These are phyloP conservation scores for Cavenderia fasciculata DNA, from an alignment of 78 protist species.

Conservation along the genomic window DNA sequence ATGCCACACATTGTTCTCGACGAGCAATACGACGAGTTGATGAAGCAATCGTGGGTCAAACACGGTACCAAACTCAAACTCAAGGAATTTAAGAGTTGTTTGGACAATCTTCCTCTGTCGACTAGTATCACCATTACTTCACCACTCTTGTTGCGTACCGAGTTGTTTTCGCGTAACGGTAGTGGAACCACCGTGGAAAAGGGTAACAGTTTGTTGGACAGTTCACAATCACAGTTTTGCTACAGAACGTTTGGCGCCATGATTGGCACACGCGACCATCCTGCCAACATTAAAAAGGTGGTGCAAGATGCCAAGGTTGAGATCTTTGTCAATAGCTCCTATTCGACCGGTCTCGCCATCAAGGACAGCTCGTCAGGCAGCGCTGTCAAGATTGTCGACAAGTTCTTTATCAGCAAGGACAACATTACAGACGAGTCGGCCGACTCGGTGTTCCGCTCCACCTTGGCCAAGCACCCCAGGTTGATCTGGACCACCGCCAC, in stretches of 20 bases:
- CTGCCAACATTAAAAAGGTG: background rate
- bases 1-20: constrained; percentile 63
- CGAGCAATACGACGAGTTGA: constrained; percentile 66
- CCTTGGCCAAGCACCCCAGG: background rate
- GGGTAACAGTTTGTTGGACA: constrained; percentile 18
- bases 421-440: constrained; percentile 6
- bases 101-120: constrained; percentile 61
- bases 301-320: constrained; percentile 5
- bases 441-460: constrained; percentile 6
- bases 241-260: background rate
- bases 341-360: constrained; percentile 13
- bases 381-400: background rate
- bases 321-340: constrained; percentile 13
- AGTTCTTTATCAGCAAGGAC: constrained; percentile 20
- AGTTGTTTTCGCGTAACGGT: constrained; percentile 45
- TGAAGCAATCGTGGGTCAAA: constrained; percentile 85
- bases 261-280: background rate
- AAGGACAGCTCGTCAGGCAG: background rate
- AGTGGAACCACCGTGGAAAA: constrained; percentile 68
- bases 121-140: constrained; percentile 62
- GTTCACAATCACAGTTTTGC: background rate
- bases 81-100: constrained; percentile 44
- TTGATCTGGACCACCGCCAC: constrained; percentile 7
- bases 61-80: constrained; percentile 84
- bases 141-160: constrained; percentile 39